Evolutionary conservation across 371 early-diverging fungal genomes (phyloP).

Genomic region (Batkoa obscura): DNA sequence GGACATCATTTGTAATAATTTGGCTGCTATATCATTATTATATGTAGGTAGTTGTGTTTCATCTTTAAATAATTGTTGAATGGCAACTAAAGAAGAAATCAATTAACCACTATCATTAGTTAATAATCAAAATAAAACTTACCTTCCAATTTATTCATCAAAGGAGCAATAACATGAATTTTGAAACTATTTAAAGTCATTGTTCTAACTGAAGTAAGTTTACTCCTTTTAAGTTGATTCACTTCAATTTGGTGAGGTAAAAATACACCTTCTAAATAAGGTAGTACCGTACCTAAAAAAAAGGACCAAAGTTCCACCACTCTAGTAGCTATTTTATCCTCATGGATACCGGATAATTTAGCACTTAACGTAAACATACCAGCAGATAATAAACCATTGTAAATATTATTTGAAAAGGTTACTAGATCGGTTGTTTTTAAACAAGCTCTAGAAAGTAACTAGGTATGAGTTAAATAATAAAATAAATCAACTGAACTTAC

Average conservation of each 20-base stretch:
- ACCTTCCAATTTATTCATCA: conserved; percentile 48
- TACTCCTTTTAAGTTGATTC: conserved; percentile 8
- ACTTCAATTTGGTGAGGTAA: conserved; percentile 45
- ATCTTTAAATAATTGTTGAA: conserved; percentile 44
- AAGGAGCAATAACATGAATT: conserved; percentile 44
- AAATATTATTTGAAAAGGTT: conserved; percentile 26
- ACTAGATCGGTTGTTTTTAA: conserved; percentile 27
- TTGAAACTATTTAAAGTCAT: conserved; percentile 48
- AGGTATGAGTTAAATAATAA: background rate
- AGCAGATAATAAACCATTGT: conserved; percentile 30
- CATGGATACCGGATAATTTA: conserved; percentile 45
- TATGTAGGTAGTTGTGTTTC: too few relatives aligned
- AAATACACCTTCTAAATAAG: conserved; percentile 71
- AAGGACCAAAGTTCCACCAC: conserved; percentile 71
- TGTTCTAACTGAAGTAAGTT: conserved; percentile 20
- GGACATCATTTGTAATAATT: conserved; percentile 51
- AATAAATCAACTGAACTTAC: conserved; percentile 20
- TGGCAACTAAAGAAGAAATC: conserved; percentile 23
- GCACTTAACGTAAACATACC: conserved; percentile 59
- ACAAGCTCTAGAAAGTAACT: conserved; percentile 24
- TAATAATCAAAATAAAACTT: conserved; percentile 2
- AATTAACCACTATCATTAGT: background rate
- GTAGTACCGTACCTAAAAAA: conserved; percentile 63
- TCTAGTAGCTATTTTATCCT: conserved; percentile 45
- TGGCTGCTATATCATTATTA: conserved; percentile 45